Percentiles rank a stretch among this genome's conserved stretches.
Evolutionary conservation across 331 rosid genomes (phyloP).

Genomic region (Ulmus americana): DNA sequence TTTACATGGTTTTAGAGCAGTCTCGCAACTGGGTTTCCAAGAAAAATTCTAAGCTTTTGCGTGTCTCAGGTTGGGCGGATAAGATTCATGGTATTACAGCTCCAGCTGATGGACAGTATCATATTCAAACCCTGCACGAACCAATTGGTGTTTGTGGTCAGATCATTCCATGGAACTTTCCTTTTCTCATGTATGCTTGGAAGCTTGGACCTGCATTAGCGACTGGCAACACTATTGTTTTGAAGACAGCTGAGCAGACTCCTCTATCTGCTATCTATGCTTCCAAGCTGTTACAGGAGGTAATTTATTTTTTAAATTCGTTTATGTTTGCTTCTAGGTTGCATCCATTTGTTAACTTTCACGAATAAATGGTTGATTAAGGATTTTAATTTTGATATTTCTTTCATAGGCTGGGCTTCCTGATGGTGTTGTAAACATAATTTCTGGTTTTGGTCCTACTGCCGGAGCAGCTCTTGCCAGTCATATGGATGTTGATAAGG

Average conservation of each 20-base stretch:
- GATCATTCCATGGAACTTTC: constrained; percentile 87
- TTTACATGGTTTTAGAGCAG: background rate
- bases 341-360: constrained; percentile 2
- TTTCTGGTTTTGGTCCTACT: constrained; percentile 85
- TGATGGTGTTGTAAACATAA: constrained; percentile 65
- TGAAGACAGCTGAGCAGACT: constrained; percentile 79
- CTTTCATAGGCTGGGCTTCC: constrained; percentile 86
- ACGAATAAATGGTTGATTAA: background rate
- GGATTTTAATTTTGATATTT: constrained; percentile 10
- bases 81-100: constrained; percentile 81
- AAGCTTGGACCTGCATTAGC: constrained; percentile 83
- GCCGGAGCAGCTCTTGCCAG: constrained; percentile 89
- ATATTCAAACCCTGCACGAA: constrained; percentile 72
- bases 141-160: constrained; percentile 83
- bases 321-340: background rate
- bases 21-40: background rate
- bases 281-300: constrained; percentile 56
- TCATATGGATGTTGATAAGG: constrained; percentile 94
- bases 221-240: constrained; percentile 59
- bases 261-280: constrained; percentile 66
- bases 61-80: constrained; percentile 76
- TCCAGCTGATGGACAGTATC: constrained; percentile 72
- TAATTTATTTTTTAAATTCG: constrained; percentile 9
- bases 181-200: constrained; percentile 75
- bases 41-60: constrained; percentile 18